Conservation (phyloP, 2,329 filamentous ascomycete species). For the Verticillium nubilum region DNA sequence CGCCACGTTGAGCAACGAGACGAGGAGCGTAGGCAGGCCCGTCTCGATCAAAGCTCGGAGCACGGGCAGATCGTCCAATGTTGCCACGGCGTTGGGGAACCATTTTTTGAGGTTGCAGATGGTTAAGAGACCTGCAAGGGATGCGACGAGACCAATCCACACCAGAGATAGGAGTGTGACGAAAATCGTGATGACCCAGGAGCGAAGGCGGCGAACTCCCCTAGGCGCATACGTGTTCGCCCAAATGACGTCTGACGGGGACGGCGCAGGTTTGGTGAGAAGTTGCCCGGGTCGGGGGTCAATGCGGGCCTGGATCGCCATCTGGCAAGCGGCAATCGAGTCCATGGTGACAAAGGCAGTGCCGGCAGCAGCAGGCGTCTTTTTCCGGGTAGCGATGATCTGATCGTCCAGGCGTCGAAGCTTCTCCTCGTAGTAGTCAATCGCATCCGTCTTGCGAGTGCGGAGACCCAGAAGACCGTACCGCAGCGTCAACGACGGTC, state of each 20-base stretch:
- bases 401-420: conserved; percentile 72
- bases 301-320: conserved; percentile 91
- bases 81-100: conserved; percentile 63
- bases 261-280: conserved; percentile 78
- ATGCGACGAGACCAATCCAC: conserved; percentile 79
- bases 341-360: conserved; percentile 97
- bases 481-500: conserved; percentile 69
- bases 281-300: conserved; percentile 85
- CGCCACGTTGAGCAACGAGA: conserved; percentile 81
- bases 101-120: conserved; percentile 73
- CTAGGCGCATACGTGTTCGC: conserved; percentile 82
- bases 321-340: conserved; percentile 85
- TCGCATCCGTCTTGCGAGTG: conserved; percentile 74
- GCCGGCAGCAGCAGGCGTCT: conserved; percentile 71
- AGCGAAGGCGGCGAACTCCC: conserved; percentile 65
- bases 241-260: conserved; percentile 93
- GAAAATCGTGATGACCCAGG: conserved; percentile 78
- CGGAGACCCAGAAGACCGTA: conserved; percentile 71
- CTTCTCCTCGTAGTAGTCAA: conserved; percentile 90
- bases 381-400: conserved; percentile 64
- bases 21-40: conserved; percentile 76
- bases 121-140: conserved; percentile 74
- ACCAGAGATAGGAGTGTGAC: conserved; percentile 81
- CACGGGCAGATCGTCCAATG: conserved; percentile 63
- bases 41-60: conserved; percentile 76